Base-by-base conservation (phyloP, 345 rosid species). In the Cardamine occulta region DNA sequence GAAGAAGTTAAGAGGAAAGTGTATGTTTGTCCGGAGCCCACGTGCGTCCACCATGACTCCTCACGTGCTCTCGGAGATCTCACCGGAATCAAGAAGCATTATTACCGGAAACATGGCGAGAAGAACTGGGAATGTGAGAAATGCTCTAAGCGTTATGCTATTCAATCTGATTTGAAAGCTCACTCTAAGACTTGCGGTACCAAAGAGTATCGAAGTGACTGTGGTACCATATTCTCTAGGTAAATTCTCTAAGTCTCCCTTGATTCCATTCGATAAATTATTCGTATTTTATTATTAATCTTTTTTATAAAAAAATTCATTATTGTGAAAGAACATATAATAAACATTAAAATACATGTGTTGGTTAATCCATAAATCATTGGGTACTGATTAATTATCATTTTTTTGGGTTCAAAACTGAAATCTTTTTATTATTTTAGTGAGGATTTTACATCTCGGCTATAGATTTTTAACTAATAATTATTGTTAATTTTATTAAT, bases 201-300 rank as follows among this genome's bases (percentile, higher is more conserved):
- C 55, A 57, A 90, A 78, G 95, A 89, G 71, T 89, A 87, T 70
- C 72, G 86, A 75, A 87, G 95, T 80, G 92, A 87, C 69, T 89
- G 95, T 74, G 92, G 95, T 56, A 86, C 92, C 73, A 88, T 86
- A 73, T 89, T 88, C 83, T 88, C 90, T 6, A 86, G 96, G 96
- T 89, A 87, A 66, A 39, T 35, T 67, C 48, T 59, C 54, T 64
- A 42, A 21, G 31, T 28, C 31, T 31, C 7, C 5, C 45, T 63
- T 19, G 7, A 48, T 61, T 61, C 29, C 52, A 51, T 62, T 47
- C 29, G 24, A 40, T 51, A 3, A 12, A 17, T 24, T 32, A 7
- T 37, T 60, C 49, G n/a, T 72, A 49, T 60, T 19, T 7, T n/a
- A n/a, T n/a, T n/a, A n/a, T n/a, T n/a, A n/a, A n/a, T n/a, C n/a